phyloP scores from a whole-genome alignment of 2,329 filamentous ascomycete genomes.

The Elsinoe australis region DNA sequence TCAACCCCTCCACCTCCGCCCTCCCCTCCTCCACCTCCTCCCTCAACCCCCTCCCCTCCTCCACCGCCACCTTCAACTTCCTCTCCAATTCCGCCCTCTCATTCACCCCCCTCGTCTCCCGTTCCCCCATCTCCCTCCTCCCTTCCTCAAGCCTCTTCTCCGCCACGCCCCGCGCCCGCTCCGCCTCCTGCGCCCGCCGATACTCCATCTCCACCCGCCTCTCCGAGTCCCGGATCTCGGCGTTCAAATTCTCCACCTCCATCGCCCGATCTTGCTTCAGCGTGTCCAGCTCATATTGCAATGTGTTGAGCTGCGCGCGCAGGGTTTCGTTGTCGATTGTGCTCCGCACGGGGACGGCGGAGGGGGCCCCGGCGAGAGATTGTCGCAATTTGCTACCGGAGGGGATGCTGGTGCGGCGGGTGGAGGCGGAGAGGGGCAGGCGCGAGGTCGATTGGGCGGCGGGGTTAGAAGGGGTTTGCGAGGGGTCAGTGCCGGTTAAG shows the following conservation, averaged over 20 bases:
- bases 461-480: not conserved
- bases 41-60: slow-evolving; percentile 63
- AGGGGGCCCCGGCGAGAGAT: slow-evolving; percentile 11
- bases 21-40: slow-evolving; percentile 80
- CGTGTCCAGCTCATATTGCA: slow-evolving; percentile 81
- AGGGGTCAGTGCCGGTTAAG: slow-evolving; percentile 34
- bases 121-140: slow-evolving; percentile 47
- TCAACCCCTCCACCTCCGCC: slow-evolving; percentile 61
- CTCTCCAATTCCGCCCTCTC: slow-evolving; percentile 50
- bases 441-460: not conserved
- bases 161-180: slow-evolving; percentile 45
- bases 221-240: slow-evolving; percentile 73
- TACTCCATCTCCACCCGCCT: slow-evolving; percentile 80
- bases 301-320: slow-evolving; percentile 78
- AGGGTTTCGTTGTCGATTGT: slow-evolving; percentile 62
- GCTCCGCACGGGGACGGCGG: slow-evolving; percentile 21
- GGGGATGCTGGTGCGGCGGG: slow-evolving; percentile 3
- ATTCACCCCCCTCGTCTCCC: slow-evolving; percentile 47
- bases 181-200: slow-evolving; percentile 54
- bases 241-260: slow-evolving; percentile 66
- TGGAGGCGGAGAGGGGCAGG: slow-evolving; percentile 1
- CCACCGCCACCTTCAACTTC: slow-evolving; percentile 50
- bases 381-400: not conserved
- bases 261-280: slow-evolving; percentile 83
- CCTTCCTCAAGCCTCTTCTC: slow-evolving; percentile 49